phyloP scores from a whole-genome alignment of 208 protist species.

The Porcisia hertigi region DNA sequence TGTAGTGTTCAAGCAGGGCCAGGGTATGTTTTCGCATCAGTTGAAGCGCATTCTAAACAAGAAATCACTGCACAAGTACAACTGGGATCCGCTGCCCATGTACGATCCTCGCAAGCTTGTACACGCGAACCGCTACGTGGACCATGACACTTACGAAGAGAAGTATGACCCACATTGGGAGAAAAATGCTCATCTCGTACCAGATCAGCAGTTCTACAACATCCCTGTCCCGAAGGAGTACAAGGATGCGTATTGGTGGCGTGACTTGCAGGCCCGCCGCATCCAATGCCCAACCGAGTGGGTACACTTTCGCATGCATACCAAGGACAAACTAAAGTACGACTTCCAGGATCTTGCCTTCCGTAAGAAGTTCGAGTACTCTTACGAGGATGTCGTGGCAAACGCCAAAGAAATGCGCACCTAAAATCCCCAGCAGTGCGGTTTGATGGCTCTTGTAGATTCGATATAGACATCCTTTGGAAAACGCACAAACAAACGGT shows the following conservation, averaged over 20 bases:
- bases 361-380: conserved; percentile 89
- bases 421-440: conserved; percentile 19
- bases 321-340: conserved; percentile 60
- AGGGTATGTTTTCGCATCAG: conserved; percentile 93
- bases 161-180: conserved; percentile 82
- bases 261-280: conserved; percentile 87
- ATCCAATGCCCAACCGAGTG: conserved; percentile 90
- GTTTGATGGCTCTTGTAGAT: neutral
- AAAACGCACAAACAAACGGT: too few species aligned
- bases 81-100: conserved; percentile 91
- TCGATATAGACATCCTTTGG: neutral
- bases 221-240: conserved; percentile 85
- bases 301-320: conserved; percentile 87
- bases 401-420: conserved; percentile 90
- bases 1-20: conserved; percentile 88
- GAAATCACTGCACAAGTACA: conserved; percentile 86
- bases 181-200: conserved; percentile 67
- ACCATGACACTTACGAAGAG: conserved; percentile 87
- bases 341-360: conserved; percentile 91
- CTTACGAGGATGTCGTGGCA: conserved; percentile 72
- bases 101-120: conserved; percentile 87
- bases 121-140: conserved; percentile 77
- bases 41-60: conserved; percentile 92
- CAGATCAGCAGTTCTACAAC: conserved; percentile 82
- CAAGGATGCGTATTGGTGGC: conserved; percentile 93